phyloP scores from a whole-genome alignment of 2,329 filamentous ascomycete genomes.

The Scolecobasidium constrictum region DNA sequence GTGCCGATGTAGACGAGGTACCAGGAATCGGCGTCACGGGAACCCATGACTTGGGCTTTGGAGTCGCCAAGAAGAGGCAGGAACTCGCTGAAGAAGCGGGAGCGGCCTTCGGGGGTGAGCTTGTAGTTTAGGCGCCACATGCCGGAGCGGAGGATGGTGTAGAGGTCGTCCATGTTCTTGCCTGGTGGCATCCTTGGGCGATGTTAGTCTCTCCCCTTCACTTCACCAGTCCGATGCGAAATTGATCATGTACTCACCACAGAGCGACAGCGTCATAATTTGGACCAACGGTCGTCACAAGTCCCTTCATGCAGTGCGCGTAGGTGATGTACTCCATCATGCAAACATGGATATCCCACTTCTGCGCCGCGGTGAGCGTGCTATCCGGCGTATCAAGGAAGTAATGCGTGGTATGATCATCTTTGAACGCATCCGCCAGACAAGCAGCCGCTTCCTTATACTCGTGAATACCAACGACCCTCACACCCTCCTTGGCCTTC shows the following conservation, averaged over 20 bases:
- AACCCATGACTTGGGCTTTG: conserved; percentile 58
- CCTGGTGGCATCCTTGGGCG: conserved; percentile 60
- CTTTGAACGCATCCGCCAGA: conserved; percentile 66
- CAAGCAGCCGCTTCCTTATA: conserved; percentile 60
- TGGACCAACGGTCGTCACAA: conserved; percentile 63
- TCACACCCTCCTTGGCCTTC: conserved; percentile 32
- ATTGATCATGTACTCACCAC: conserved; percentile 48
- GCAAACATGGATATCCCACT: conserved; percentile 66
- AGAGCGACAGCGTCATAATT: conserved; percentile 70
- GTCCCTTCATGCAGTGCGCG: conserved; percentile 61
- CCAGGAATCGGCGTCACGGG: conserved; percentile 57
- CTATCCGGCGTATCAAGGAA: conserved; percentile 63
- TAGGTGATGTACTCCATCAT: conserved; percentile 70
- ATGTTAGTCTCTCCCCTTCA: neutral
- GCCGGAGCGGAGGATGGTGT: conserved; percentile 61
- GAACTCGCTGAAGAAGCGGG: conserved; percentile 68
- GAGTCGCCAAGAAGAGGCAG: conserved; percentile 62
- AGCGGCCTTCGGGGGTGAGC: conserved; percentile 59
- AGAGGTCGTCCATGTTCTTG: conserved; percentile 60
- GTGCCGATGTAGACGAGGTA: conserved; percentile 80
- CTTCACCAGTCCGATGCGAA: neutral
- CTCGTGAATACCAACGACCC: conserved; percentile 53
- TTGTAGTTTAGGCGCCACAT: conserved; percentile 69
- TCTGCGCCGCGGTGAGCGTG: conserved; percentile 50
- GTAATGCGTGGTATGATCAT: conserved; percentile 65